phyloP scores from a whole-genome alignment of 192 early-diverging fungal genomes.

The Podila clonocystis region DNA sequence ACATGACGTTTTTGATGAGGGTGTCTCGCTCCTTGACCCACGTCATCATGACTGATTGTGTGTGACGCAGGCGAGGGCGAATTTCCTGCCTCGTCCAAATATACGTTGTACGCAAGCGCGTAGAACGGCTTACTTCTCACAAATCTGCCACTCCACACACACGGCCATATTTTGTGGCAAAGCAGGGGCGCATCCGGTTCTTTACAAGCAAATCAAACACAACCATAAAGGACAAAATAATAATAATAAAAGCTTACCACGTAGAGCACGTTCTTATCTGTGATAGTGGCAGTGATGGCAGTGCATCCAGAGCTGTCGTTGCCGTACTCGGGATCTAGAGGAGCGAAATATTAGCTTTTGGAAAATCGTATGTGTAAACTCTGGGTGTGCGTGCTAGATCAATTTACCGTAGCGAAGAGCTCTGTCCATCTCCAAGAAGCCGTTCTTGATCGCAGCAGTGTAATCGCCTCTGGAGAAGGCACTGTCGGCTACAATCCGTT shows the following conservation, averaged over 20 bases:
- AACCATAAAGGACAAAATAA: too few relatives aligned
- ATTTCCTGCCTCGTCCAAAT: too few relatives aligned
- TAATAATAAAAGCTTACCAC: constrained; percentile 73
- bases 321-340: constrained; percentile 74
- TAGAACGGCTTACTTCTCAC: too few relatives aligned
- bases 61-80: too few relatives aligned
- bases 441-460: constrained; percentile 79
- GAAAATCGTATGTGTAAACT: not conserved
- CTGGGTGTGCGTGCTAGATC: too few relatives aligned
- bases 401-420: constrained; percentile 76
- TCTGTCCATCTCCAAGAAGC: constrained; percentile 84
- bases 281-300: constrained; percentile 86
- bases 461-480: constrained; percentile 77
- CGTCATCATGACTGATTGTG: too few relatives aligned
- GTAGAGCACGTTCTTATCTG: constrained; percentile 81
- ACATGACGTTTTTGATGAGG: too few relatives aligned
- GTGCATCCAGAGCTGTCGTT: constrained; percentile 97
- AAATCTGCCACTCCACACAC: too few relatives aligned
- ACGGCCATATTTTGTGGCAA: too few relatives aligned
- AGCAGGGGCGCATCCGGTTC: too few relatives aligned
- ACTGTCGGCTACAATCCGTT: constrained; percentile 70
- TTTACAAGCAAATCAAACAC: not conserved
- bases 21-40: too few relatives aligned
- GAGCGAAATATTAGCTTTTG: not conserved
- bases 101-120: too few relatives aligned